phyloP scores from a whole-genome alignment of 2,329 filamentous ascomycete species.

The Fusarium keratoplasticum region DNA sequence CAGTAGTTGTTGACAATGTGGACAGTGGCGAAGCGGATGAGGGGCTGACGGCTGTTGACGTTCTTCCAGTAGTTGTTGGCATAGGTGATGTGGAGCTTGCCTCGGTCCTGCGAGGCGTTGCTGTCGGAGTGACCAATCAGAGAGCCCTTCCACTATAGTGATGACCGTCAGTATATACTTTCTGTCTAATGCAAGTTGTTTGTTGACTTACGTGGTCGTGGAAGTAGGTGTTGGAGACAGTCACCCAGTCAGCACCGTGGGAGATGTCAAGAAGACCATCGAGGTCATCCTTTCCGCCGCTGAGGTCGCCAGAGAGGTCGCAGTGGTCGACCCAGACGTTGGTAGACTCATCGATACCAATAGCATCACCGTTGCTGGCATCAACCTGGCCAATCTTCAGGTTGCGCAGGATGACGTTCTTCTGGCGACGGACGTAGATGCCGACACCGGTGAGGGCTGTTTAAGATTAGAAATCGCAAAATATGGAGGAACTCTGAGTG shows the following conservation, averaged over 20 bases:
- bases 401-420: constrained; percentile 73
- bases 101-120: constrained; percentile 68
- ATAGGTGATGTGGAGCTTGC: constrained; percentile 73
- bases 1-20: constrained; percentile 69
- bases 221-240: constrained; percentile 51
- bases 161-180: background rate
- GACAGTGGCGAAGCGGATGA: constrained; percentile 73
- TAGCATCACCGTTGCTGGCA: constrained; percentile 68
- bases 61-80: constrained; percentile 75
- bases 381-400: constrained; percentile 67
- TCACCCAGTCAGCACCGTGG: constrained; percentile 72
- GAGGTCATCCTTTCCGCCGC: constrained; percentile 75
- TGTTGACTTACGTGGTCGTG: constrained; percentile 46
- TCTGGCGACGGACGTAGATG: constrained; percentile 62
- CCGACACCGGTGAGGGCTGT: constrained; percentile 59
- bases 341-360: constrained; percentile 66
- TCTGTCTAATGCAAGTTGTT: background rate
- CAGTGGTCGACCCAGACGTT: constrained; percentile 77
- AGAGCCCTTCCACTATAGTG: constrained; percentile 63
- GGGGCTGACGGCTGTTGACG: constrained; percentile 72
- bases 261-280: constrained; percentile 74
- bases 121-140: constrained; percentile 70
- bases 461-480: background rate
- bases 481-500: rapidly evolving
- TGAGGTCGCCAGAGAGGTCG: constrained; percentile 70